Evolutionary conservation across 305 asterid species (phyloP), one percentile per base, ranked within the genome.

Genomic region (Striga hermonthica): DNA sequence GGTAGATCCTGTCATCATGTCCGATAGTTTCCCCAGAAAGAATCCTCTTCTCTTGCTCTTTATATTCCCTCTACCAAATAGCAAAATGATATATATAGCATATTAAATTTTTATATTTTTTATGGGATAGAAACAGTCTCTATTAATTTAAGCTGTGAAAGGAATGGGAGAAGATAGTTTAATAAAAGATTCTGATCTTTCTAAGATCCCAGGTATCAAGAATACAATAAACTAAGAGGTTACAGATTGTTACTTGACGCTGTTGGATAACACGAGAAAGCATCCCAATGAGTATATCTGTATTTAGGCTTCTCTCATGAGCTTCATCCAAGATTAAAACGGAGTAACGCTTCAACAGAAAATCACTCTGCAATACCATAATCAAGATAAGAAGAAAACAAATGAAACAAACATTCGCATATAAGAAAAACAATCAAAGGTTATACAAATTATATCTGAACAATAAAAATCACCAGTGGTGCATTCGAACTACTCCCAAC

Each of bases 221-320:
- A 8, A 41, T 53, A 66, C 13, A 78, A 71, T 14, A 66, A 67
- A 48, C 35, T 54, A 13, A 48, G 61, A 38, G 58, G 79, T 49
- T 70, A 49, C 56, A 39, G 58, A 52, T 41, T 57, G 58, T 85
- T 81, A 89, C 98, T 71, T 84, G 93, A 45, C 94, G 96, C 74
- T 71, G 82, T 73, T 77, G 86, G 80, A 87, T 79, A 63, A 89
- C 89, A 76, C 97, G 97, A 43, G 98, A 92, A 79, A 92, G 98
- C 98, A 92, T 89, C 71, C 97, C 97, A 13, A 87, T 80, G 71
- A 92, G 98, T 75, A 92, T 87, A 78, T 92, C 98, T 12, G 98
- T 92, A 80, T 92, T 89, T 81, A 92, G 78, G 79, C 98, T 92
- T 79, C 98, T 86, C 82, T 92, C 97, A 16, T 92, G 97, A 69